These are phyloP conservation scores for Rickenella mellea DNA, from an alignment of 768 basidiomycete genomes.

Conservation along the genomic window DNA sequence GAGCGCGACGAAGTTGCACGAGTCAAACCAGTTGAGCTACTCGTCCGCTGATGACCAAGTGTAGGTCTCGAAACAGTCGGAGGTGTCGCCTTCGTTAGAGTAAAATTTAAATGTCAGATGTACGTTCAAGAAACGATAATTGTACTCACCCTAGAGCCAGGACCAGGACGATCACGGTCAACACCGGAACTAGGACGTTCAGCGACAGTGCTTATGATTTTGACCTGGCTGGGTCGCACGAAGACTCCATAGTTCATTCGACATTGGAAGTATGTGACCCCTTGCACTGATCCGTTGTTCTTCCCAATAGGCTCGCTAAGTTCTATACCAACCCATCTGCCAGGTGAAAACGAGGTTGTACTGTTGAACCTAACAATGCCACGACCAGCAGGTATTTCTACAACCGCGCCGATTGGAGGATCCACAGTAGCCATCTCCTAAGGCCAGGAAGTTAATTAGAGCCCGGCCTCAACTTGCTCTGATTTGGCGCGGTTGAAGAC, in stretches of 20 bases:
- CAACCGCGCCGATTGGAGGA: constrained; percentile 59
- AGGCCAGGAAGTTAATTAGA: no score
- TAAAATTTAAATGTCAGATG: no score
- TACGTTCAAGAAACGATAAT: no score
- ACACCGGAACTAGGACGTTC: no score
- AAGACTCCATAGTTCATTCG: constrained; percentile 76
- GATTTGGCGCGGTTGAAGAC: no score
- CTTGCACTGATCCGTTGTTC: constrained; percentile 89
- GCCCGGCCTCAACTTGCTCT: no score
- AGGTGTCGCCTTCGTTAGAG: not conserved
- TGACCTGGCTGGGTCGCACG: constrained; percentile 79
- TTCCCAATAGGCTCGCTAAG: constrained; percentile 79
- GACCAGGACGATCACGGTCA: not conserved
- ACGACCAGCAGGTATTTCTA: constrained; percentile 69
- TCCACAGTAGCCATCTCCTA: constrained; percentile 33
- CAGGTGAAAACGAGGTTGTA: constrained; percentile 69
- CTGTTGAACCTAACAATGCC: constrained; percentile 86
- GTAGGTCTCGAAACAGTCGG: constrained; percentile 11
- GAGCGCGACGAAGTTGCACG: no score
- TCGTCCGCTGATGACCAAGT: constrained; percentile 52
- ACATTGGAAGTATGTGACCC: constrained; percentile 75
- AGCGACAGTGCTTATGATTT: no score
- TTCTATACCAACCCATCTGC: constrained; percentile 95
- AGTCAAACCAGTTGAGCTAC: constrained; percentile 19
- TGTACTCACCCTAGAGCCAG: no score